Base-by-base conservation (phyloP, 805 yeast species). In the Metschnikowia anglica region DNA sequence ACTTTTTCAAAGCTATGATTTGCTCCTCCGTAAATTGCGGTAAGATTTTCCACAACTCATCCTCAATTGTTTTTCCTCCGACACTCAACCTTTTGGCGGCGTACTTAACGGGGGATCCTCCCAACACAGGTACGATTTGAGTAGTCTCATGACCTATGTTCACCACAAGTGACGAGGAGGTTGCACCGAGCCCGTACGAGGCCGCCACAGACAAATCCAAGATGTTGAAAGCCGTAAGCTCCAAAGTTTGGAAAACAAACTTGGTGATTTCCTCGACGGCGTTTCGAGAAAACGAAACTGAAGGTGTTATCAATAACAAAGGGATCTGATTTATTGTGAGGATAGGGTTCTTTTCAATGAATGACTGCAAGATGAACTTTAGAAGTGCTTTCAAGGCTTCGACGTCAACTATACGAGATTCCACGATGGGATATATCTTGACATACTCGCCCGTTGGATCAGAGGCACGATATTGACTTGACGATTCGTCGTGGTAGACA, bases 41-140 rank as follows among this genome's bases (percentile, higher is more conserved):
- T 48, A 88, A 70, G n/a, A 72, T 44, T 42, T 68, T 64, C 12
- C 62, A 47, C 41, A 91, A 64, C 10, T 66, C 68, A 16, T 70
- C 62, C 53, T 86, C 86, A 28, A 91, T 83, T 21, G 66, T 58
- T 12, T 65, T 51, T 2, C 96, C 90, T 10, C 99, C 99, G n/a
- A 59, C 53, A 1, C 66, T 62, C 21, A 83, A 58, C 11, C 70
- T 65, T 24, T 63, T 62, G 23, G 74, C 66, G 3, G 88, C 82
- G 49, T 77, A 78, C 23, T 73, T 72, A 41, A 83, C 65, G 5
- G 79, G 73, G 44, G 81, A 80, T 55, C 79, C 88, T 48, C 86
- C 93, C 23, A 85, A 63, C n/a, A 91, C 78, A 2, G 96, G 93
- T 10, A 82, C 73, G 18, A 91, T 72, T 59, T 88, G 96, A 2